A percentile compares a stretch with the other conserved stretches of the same genome.
Conservation (phyloP, 768 basidiomycete genomes). For the Russula abietina region DNA sequence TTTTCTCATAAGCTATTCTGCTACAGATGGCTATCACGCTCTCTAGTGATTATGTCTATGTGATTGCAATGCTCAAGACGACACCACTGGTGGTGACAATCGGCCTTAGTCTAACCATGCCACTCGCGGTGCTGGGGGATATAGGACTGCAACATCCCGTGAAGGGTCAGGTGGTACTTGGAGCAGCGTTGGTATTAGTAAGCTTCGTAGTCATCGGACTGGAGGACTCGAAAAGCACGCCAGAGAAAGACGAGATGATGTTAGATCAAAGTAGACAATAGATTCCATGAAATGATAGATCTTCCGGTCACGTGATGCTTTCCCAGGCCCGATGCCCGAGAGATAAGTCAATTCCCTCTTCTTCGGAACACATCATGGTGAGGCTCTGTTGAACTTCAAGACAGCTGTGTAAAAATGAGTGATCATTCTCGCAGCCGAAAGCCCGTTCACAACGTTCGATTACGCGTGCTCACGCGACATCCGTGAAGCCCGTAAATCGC, state of each 20-base stretch:
- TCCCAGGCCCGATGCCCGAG: background rate
- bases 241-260: slow-evolving; percentile 5
- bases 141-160: slow-evolving; percentile 54
- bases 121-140: slow-evolving; percentile 83
- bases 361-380: slow-evolving; percentile 16
- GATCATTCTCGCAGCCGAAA: slow-evolving; percentile 27
- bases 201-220: slow-evolving; percentile 74
- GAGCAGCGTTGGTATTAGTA: slow-evolving; percentile 68
- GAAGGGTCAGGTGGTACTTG: slow-evolving; percentile 55
- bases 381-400: background rate
- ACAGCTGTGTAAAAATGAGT: background rate
- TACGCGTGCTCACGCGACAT: slow-evolving; percentile 41
- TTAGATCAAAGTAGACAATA: background rate
- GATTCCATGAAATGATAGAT: background rate
- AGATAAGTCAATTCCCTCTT: background rate
- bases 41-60: slow-evolving; percentile 79
- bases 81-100: slow-evolving; percentile 91
- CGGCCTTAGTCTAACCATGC: slow-evolving; percentile 90
- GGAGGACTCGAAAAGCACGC: slow-evolving; percentile 37
- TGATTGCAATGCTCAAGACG: slow-evolving; percentile 92
- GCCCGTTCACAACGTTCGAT: slow-evolving; percentile 39
- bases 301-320: background rate
- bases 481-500: slow-evolving; percentile 45
- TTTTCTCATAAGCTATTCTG: background rate
- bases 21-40: slow-evolving; percentile 76